phyloP scores from a whole-genome alignment of 441 rosid species.

The Geranium incanum region DNA sequence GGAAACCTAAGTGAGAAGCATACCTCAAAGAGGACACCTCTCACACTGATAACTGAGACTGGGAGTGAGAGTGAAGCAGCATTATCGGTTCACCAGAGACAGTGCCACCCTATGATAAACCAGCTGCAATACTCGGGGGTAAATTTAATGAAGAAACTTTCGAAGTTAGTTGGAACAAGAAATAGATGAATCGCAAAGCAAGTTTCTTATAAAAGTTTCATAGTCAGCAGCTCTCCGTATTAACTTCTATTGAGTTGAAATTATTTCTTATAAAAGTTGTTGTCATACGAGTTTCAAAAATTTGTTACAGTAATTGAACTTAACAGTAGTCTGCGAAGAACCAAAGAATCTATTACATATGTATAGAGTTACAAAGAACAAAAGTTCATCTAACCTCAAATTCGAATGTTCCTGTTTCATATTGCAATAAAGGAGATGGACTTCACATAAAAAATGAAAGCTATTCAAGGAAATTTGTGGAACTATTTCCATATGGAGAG shows the following conservation, averaged over 20 bases:
- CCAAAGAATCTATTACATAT: not conserved
- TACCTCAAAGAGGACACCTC: conserved; percentile 53
- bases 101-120: conserved; percentile 32
- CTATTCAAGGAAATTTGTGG: not conserved
- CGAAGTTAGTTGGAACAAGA: conserved; percentile 27
- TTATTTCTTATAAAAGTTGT: not conserved
- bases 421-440: not conserved
- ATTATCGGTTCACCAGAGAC: conserved; percentile 33
- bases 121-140: conserved; percentile 37
- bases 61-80: conserved; percentile 10
- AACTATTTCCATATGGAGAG: conserved; percentile 1
- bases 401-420: not conserved
- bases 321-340: conserved; percentile 6
- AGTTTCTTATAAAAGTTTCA: conserved; percentile 15
- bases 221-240: conserved; percentile 38
- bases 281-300: conserved; percentile 2
- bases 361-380: not conserved
- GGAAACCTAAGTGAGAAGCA: conserved; percentile 49
- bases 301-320: conserved; percentile 8
- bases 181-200: conserved; percentile 22
- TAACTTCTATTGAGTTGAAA: conserved; percentile 24
- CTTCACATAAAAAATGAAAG: not conserved
- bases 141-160: conserved; percentile 26
- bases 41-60: conserved; percentile 35
- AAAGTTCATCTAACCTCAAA: conserved; percentile 14